These are phyloP conservation scores for Eutrema heterophyllum DNA, from an alignment of 345 rosid species.

Conservation along the genomic window DNA sequence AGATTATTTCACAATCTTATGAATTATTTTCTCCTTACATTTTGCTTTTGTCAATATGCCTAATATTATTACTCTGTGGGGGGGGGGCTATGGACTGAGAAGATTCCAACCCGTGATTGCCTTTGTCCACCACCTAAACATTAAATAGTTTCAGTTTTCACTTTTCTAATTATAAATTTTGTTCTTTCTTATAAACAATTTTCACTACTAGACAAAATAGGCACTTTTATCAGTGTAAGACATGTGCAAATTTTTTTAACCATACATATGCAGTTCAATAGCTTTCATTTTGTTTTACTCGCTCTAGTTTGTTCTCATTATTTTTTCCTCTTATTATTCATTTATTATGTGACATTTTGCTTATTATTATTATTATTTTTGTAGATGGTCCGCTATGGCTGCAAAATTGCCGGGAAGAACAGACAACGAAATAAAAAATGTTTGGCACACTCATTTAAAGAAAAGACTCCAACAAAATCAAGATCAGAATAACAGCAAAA, in stretches of 20 bases:
- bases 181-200: neutral
- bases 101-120: constrained; percentile 37
- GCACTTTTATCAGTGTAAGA: constrained; percentile 27
- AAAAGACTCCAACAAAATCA: constrained; percentile 27
- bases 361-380: neutral
- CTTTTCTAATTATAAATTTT: neutral
- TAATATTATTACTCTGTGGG: constrained; percentile 7
- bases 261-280: neutral
- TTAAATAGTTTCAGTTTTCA: neutral
- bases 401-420: constrained; percentile 47
- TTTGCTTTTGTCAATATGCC: neutral
- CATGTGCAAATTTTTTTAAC: constrained; percentile 20
- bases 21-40: no score
- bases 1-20: no score
- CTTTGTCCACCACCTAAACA: constrained; percentile 18
- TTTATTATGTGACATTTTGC: neutral
- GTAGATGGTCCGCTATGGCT: constrained; percentile 55
- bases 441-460: constrained; percentile 44
- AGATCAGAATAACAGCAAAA: neutral
- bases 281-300: constrained; percentile 15
- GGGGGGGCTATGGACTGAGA: constrained; percentile 18
- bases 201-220: constrained; percentile 24
- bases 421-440: constrained; percentile 50
- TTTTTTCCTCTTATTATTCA: neutral
- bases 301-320: neutral